Evolutionary conservation across 2,329 filamentous ascomycete species (phyloP).

Genomic region (Bipolaris bicolor): DNA sequence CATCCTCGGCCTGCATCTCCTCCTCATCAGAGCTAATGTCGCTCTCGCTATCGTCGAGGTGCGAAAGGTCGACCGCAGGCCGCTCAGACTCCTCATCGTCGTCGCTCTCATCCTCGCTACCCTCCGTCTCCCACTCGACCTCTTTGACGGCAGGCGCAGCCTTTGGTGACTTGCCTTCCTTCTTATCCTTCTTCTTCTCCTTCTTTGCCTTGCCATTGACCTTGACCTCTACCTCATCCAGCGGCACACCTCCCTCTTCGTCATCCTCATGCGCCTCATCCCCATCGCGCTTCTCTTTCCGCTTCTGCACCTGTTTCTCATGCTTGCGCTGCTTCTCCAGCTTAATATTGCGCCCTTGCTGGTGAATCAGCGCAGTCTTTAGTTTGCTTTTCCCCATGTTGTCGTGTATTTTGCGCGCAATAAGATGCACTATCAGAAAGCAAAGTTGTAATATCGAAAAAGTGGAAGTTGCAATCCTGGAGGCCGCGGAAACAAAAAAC

Average conservation of each 20-base stretch:
- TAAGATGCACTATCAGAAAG: not conserved
- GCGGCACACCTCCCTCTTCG: conserved; percentile 38
- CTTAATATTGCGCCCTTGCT: conserved; percentile 70
- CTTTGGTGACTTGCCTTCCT: conserved; percentile 35
- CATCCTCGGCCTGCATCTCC: conserved; percentile 33
- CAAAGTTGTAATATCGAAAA: not conserved
- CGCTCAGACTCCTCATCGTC: conserved; percentile 39
- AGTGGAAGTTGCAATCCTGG: not conserved
- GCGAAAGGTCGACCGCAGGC: conserved; percentile 36
- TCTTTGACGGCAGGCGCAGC: conserved; percentile 31
- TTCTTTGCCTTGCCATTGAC: conserved; percentile 42
- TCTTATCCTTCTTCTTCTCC: conserved; percentile 41
- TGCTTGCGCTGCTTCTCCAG: conserved; percentile 66
- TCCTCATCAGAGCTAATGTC: conserved; percentile 48
- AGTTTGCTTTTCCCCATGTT: conserved; percentile 60
- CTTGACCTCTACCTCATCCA: conserved; percentile 39
- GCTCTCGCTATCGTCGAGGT: conserved; percentile 51
- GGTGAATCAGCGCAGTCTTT: conserved; percentile 62
- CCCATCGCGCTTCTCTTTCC: conserved; percentile 13
- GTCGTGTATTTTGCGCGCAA: not conserved
- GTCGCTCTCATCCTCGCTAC: conserved; percentile 43
- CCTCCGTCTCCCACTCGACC: conserved; percentile 42
- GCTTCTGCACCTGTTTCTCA: conserved; percentile 19
- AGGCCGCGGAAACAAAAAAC: not conserved
- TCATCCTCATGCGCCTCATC: conserved; percentile 19